phyloP scores from a whole-genome alignment of 192 early-diverging fungal species.

The Backusella parvicylindrica region DNA sequence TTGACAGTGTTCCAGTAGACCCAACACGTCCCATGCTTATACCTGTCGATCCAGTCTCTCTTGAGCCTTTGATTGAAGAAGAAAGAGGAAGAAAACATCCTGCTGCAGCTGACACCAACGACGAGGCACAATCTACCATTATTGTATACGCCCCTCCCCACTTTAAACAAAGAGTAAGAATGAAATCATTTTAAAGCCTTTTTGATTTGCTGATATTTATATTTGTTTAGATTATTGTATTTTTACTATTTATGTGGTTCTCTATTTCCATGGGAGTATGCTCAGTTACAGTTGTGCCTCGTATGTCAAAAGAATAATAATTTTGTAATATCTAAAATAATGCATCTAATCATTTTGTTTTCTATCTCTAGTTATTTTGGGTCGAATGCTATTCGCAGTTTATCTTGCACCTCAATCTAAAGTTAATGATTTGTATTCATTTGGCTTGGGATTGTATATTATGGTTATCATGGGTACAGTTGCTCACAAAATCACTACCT shows the following conservation, averaged over 20 bases:
- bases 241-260: slow-evolving; percentile 53
- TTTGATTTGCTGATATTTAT: background rate
- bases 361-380: slow-evolving; percentile 52
- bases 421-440: slow-evolving; percentile 78
- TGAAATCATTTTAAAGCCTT: background rate
- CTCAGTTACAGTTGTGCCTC: slow-evolving; percentile 44
- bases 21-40: slow-evolving; percentile 80
- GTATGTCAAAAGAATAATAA: slow-evolving; percentile 28
- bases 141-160: slow-evolving; percentile 81
- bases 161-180: slow-evolving; percentile 56
- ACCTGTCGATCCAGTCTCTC: slow-evolving; percentile 56
- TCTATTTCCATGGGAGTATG: slow-evolving; percentile 47
- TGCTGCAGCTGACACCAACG: slow-evolving; percentile 39
- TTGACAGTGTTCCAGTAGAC: slow-evolving; percentile 80
- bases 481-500: slow-evolving; percentile 32
- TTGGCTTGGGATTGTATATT: slow-evolving; percentile 66
- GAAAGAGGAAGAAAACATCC: slow-evolving; percentile 64
- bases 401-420: slow-evolving; percentile 47
- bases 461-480: slow-evolving; percentile 24
- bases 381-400: slow-evolving; percentile 45
- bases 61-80: slow-evolving; percentile 49
- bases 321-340: background rate
- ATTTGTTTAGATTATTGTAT: slow-evolving; percentile 35
- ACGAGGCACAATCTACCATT: slow-evolving; percentile 63
- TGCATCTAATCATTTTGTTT: slow-evolving; percentile 10